Percentiles rank a stretch among this genome's conserved stretches.
These are phyloP conservation scores for Skeletonema potamos DNA, from an alignment of 108 stramenopile genomes.

Conservation along the genomic window DNA sequence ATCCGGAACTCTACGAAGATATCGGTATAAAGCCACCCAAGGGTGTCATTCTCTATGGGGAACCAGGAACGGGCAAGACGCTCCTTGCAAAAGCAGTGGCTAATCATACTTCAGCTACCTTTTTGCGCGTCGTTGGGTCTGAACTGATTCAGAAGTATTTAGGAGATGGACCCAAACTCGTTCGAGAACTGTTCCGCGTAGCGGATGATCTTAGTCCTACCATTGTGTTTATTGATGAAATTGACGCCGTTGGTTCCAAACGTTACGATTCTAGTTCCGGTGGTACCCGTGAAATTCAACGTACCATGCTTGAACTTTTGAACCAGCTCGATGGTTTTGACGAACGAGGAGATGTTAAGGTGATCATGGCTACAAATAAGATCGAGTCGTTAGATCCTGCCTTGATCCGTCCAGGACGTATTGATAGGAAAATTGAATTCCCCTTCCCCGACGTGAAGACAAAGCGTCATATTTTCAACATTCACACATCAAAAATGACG, in stretches of 20 bases:
- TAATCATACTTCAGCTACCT: constrained; percentile 99
- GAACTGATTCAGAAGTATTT: constrained; percentile 99
- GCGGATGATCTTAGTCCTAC: constrained; percentile 98
- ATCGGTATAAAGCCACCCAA: constrained; percentile 97
- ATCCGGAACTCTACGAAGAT: constrained; percentile 99
- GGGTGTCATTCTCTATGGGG: constrained; percentile 98
- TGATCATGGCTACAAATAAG: constrained; percentile 98
- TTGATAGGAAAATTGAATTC: constrained; percentile 96
- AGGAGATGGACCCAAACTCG: constrained; percentile 98
- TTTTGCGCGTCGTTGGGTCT: constrained; percentile 98
- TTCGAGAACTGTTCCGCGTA: constrained; percentile 99
- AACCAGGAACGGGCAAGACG: constrained; percentile 99
- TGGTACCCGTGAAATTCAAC: constrained; percentile 95
- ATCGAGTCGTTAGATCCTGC: constrained; percentile 95
- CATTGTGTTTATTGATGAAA: constrained; percentile 99
- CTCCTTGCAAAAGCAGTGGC: constrained; percentile 98
- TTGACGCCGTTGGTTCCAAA: constrained; percentile 95
- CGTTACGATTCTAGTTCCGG: constrained; percentile 87
- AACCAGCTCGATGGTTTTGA: constrained; percentile 98
- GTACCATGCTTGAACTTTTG: constrained; percentile 98
- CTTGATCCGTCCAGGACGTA: constrained; percentile 95
- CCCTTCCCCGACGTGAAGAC: constrained; percentile 94
- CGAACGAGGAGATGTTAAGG: constrained; percentile 92
- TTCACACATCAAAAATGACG: constrained; percentile 92
- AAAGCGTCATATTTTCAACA: constrained; percentile 87